Base-by-base conservation (phyloP, 805 yeast species). In the Blastobotrys muscicola region DNA sequence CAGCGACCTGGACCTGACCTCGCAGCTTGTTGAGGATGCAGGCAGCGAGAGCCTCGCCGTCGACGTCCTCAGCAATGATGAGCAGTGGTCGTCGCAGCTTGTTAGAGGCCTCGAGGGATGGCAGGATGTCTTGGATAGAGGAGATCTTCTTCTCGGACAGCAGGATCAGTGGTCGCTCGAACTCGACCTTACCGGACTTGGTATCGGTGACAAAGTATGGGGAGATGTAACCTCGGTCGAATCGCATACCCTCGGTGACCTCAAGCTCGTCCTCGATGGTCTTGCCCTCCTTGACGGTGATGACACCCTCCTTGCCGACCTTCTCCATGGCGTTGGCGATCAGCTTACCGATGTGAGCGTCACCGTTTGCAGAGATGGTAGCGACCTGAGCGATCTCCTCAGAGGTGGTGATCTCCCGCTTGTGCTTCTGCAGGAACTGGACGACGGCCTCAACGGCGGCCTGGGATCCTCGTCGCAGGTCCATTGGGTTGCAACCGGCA, bases 401-500 rank as follows among this genome's bases (percentile, higher is more conserved):
- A 46, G 87, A 76, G 46, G 95, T 85, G 57, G 96, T 85, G 68
- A 92, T 82, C 66, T 85, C 95, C 67, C 82, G 86, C 74, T 85
- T 89, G 76, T 90, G 80, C 52, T 75, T 63, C 59, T 84, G 85
- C 59, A 90, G 75, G 67, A 75, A 90, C 49, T 80, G 76, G 52
- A 90, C 89, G 41, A 89, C 95, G 36, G 89, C 87, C 64, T 85
- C 90, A 41, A 89, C 97, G 35, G 97, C 98, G 48, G 95, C 82
- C 72, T 89, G 96, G 39, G 95, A 79, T 58, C 98, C 98, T 64
- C 92, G 80, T 76, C 97, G 85, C 62, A 90, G 75, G 60, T 90
- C 97, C 92, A 87, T 89, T 57, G 98, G 97, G 73, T 90, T 92
- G 69, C 96, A 89, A 49, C 98, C 98, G 45, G 97, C 96, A 49